phyloP scores from a whole-genome alignment of 1,284 basidiomycete species.

The Mycena sp. region DNA sequence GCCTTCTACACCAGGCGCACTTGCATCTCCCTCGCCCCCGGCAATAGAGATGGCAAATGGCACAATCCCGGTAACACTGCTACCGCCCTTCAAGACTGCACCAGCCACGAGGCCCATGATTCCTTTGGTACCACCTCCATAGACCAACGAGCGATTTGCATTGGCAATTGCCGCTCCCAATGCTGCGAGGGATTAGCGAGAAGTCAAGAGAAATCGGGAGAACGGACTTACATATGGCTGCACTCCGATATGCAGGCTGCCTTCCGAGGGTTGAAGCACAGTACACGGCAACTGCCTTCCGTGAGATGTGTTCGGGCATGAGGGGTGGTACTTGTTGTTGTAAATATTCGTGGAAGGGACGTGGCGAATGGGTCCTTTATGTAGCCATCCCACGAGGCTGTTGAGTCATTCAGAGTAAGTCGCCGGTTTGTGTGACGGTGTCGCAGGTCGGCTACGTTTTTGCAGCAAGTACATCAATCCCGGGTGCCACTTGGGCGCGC shows the following conservation, averaged over 20 bases:
- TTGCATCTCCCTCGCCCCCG: constrained; percentile 65
- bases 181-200: constrained; percentile 48
- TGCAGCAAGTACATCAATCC: too few relatives aligned
- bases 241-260: constrained; percentile 65
- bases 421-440: too few relatives aligned
- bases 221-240: constrained; percentile 64
- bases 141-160: constrained; percentile 76
- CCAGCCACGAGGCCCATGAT: constrained; percentile 87
- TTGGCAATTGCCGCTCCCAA: constrained; percentile 79
- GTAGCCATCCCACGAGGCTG: too few relatives aligned
- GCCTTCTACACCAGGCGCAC: constrained; percentile 33
- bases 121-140: constrained; percentile 88
- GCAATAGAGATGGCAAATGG: constrained; percentile 78
- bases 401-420: too few relatives aligned
- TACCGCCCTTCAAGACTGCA: constrained; percentile 71
- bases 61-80: constrained; percentile 83
- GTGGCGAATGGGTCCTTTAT: too few relatives aligned
- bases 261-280: constrained; percentile 81
- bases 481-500: too few relatives aligned
- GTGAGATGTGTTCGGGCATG: background rate
- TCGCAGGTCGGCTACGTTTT: too few relatives aligned
- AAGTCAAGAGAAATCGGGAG: background rate
- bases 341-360: too few relatives aligned
- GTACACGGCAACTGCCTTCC: constrained; percentile 72
- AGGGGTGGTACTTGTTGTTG: too few relatives aligned